These are phyloP conservation scores for Alopecurus myosuroides DNA, from an alignment of 176 grass and related monocot genomes.

Conservation along the genomic window DNA sequence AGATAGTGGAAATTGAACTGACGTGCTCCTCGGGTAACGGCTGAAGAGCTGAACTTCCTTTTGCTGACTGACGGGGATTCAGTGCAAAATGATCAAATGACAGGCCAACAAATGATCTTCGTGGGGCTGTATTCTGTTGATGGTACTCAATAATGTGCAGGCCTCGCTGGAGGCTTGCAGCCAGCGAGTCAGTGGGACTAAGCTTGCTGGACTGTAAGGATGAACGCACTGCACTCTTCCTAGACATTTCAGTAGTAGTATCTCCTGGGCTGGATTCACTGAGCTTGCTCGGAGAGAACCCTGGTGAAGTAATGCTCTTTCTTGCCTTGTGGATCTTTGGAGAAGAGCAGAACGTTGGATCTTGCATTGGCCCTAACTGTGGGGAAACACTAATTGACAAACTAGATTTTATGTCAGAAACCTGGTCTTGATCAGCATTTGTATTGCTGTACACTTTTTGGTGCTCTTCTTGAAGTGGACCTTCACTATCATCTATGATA, in stretches of 20 bases:
- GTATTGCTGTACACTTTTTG: slow-evolving; percentile 10
- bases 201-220: slow-evolving; percentile 85
- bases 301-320: slow-evolving; percentile 55
- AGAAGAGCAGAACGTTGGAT: slow-evolving; percentile 81
- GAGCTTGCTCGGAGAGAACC: slow-evolving; percentile 38
- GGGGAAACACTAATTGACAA: slow-evolving; percentile 45
- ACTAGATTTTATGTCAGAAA: slow-evolving; percentile 34
- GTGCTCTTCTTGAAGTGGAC: slow-evolving; percentile 12
- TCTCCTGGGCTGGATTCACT: slow-evolving; percentile 34
- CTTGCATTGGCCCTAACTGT: slow-evolving; percentile 43
- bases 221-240: slow-evolving; percentile 38
- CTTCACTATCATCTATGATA: too few species aligned
- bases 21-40: slow-evolving; percentile 12
- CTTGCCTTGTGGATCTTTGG: slow-evolving; percentile 68
- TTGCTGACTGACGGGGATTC: slow-evolving; percentile 53
- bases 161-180: slow-evolving; percentile 78
- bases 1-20: slow-evolving; percentile 40
- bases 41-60: slow-evolving; percentile 34
- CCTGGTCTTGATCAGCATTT: slow-evolving; percentile 18
- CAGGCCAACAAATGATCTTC: slow-evolving; percentile 76
- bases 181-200: slow-evolving; percentile 72
- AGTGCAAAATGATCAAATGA: slow-evolving; percentile 94
- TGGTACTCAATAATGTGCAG: slow-evolving; percentile 98
- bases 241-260: slow-evolving; percentile 35
- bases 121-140: slow-evolving; percentile 41